phyloP scores from a whole-genome alignment of 148 eudicot genomes.

The Silene latifolia region DNA sequence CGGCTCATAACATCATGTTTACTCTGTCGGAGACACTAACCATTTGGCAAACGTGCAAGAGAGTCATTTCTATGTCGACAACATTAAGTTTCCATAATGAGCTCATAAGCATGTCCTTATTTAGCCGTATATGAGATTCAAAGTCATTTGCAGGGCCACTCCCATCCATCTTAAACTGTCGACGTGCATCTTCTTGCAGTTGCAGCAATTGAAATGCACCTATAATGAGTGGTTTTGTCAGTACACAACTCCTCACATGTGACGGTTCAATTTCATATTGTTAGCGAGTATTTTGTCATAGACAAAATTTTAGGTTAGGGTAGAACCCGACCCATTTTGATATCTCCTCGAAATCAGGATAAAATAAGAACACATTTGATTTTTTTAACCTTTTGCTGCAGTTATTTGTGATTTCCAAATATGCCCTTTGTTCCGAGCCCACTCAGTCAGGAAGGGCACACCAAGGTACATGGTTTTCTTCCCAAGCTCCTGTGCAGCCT shows the following conservation, averaged over 20 bases:
- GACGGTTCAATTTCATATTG: background rate
- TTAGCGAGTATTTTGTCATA: background rate
- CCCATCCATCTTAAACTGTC: constrained; percentile 64
- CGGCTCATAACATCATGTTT: background rate
- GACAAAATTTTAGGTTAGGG: background rate
- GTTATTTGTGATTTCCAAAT: constrained; percentile 89
- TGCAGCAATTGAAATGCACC: constrained; percentile 93
- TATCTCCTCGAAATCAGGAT: background rate
- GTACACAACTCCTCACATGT: background rate
- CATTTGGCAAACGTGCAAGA: constrained; percentile 88
- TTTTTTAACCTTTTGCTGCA: constrained; percentile 72
- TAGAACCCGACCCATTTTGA: background rate
- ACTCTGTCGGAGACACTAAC: constrained; percentile 32
- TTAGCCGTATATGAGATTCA: constrained; percentile 57
- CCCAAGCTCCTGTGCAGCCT: constrained; percentile 93
- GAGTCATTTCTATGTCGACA: constrained; percentile 93
- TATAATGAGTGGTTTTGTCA: constrained; percentile 22
- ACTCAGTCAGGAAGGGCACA: constrained; percentile 85
- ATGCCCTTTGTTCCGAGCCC: constrained; percentile 94
- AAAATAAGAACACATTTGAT: background rate
- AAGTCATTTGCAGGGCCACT: constrained; percentile 55
- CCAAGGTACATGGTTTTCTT: constrained; percentile 87
- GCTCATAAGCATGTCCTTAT: constrained; percentile 79
- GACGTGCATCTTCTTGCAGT: constrained; percentile 73
- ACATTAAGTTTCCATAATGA: constrained; percentile 94